Evolutionary conservation across 2,329 filamentous ascomycete genomes (phyloP), one percentile per base, ranked within the genome.

Genomic region (Cladosporium sp.): DNA sequence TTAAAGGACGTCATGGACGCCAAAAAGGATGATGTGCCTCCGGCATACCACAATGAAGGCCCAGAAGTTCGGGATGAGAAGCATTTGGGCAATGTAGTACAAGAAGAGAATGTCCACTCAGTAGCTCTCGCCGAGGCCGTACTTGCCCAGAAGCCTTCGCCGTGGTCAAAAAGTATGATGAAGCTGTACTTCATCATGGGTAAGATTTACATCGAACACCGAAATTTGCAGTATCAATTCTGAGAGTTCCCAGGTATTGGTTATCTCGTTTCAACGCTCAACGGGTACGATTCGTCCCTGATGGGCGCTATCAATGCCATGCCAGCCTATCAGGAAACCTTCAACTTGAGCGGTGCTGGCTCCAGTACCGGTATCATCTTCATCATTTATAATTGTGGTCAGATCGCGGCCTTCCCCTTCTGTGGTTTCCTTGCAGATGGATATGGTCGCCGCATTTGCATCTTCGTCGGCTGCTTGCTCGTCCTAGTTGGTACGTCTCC

Each of bases 251-350:
- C 22, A 48, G 50, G 29, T 29, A 36, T 53, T 12, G 48, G 48
- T n/a, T 53, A 53, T 38, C 42, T 53, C 27, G 48, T 51, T 11
- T 51, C 48, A 9, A 53, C 51, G 2, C 29, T 53, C 9, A 56
- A 56, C 43, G 57, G 54, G 16, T 60, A 56, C 42, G 67, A 70
- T 42, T 63, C 60, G 4, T 67, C 63, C 7, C 58, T 70, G 25
- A 70, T 70, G 68, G 70, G 70, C n/a, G 69, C 73, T 4, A 77
- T 80, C 53, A 78, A 79, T 52, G 75, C 75, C 40, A 78, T 79
- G 71, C 43, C 67, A 0, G 62, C 70, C 1, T 80, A 78, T 57
- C 76, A 78, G 49, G 53, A 63, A 0, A 75, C 72, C 3, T 80
- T 79, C 50, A 70, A 63, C 0, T 62, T 79, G n/a, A 64, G 64